These are phyloP conservation scores for Malus orientalis DNA, from an alignment of 306 rosid species.

Conservation along the genomic window DNA sequence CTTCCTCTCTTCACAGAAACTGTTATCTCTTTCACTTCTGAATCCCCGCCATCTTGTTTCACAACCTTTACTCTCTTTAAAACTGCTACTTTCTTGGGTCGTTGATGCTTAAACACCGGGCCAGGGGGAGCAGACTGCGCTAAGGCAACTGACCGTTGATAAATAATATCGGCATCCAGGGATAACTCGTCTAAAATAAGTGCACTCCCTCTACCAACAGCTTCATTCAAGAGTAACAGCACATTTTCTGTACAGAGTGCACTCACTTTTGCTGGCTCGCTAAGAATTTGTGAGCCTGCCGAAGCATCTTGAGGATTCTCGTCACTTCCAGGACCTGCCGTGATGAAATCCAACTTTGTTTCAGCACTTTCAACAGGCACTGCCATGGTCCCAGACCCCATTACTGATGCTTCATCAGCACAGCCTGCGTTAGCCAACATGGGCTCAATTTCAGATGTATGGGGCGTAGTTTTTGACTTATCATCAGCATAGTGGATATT, in stretches of 20 bases:
- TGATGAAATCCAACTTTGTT: conserved; percentile 5
- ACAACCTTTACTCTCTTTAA: conserved; percentile 2
- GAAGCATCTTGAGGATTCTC: conserved; percentile 24
- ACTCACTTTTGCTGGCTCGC: conserved; percentile 14
- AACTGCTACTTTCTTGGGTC: conserved; percentile 22
- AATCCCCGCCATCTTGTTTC: conserved; percentile 21
- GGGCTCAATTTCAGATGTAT: conserved; percentile 13
- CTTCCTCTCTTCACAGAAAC: conserved; percentile 23
- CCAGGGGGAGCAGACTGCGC: conserved; percentile 65
- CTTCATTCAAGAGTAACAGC: conserved; percentile 52
- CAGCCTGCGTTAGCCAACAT: conserved; percentile 16
- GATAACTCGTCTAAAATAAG: conserved; percentile 41
- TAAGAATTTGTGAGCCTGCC: conserved; percentile 20
- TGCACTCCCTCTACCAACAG: conserved; percentile 67
- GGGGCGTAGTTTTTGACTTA: conserved; percentile 11
- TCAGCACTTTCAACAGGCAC: background rate
- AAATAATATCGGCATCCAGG: conserved; percentile 62
- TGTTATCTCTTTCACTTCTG: conserved; percentile 22
- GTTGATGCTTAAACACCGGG: conserved; percentile 43
- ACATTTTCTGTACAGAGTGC: conserved; percentile 36
- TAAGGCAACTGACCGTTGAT: conserved; percentile 48
- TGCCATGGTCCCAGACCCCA: conserved; percentile 15
- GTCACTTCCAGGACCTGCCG: conserved; percentile 9
- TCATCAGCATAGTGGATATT: conserved; percentile 11
- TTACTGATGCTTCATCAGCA: conserved; percentile 18